A percentile compares a stretch with the other conserved stretches of the same genome.
Conservation (phyloP, 1,139 yeast genomes). For the Saccharomyces hybrid region DNA sequence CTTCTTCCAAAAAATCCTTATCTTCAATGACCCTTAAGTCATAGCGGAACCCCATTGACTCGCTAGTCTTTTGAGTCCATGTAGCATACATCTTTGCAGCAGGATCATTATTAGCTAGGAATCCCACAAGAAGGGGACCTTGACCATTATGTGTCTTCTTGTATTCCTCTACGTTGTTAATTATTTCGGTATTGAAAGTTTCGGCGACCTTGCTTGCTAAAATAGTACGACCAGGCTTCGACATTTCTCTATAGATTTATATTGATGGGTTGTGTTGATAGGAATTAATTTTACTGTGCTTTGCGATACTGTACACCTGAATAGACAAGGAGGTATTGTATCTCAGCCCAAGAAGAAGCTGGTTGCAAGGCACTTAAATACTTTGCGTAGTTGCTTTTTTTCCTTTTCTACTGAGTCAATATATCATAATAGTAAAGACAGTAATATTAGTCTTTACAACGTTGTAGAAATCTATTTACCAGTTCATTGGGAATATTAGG, state of each 20-base stretch:
- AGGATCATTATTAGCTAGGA: constrained; percentile 87
- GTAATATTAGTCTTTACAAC: background rate
- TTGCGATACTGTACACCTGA: background rate
- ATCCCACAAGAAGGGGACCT: constrained; percentile 75
- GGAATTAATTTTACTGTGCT: background rate
- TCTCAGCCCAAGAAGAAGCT: background rate
- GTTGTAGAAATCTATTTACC: background rate
- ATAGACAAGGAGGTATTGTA: background rate
- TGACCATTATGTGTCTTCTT: constrained; percentile 23
- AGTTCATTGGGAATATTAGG: background rate
- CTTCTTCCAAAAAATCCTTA: constrained; percentile 80
- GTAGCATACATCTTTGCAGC: constrained; percentile 93
- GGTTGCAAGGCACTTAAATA: background rate
- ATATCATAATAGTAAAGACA: background rate
- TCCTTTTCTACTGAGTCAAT: background rate
- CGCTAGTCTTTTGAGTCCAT: constrained; percentile 92
- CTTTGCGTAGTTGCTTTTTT: background rate
- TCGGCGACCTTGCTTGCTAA: constrained; percentile 86
- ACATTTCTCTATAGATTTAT: background rate
- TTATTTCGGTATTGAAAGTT: constrained; percentile 66
- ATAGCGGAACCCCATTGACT: constrained; percentile 75
- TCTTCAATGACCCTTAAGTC: constrained; percentile 61
- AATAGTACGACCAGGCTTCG: constrained; percentile 62
- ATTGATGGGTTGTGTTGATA: background rate
- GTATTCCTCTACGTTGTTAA: constrained; percentile 47